These are phyloP conservation scores for Rossbeevera mucosa DNA, from an alignment of 768 basidiomycete genomes.

Conservation along the genomic window DNA sequence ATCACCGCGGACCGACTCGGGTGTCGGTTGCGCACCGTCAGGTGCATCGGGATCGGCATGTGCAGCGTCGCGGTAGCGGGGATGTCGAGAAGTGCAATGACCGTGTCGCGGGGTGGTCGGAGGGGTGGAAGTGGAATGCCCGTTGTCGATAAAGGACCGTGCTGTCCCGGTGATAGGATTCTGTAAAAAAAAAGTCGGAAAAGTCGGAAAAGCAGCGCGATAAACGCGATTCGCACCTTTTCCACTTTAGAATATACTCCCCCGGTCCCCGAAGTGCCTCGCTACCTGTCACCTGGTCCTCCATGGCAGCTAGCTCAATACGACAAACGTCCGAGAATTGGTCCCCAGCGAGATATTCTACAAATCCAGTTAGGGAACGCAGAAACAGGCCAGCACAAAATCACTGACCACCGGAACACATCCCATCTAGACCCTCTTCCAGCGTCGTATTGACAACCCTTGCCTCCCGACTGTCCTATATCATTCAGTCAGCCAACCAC, in stretches of 20 bases:
- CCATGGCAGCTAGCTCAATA: conserved; percentile 42
- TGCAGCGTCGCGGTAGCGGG: conserved; percentile 66
- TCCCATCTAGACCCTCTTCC: conserved; percentile 39
- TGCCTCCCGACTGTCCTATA: conserved; percentile 41
- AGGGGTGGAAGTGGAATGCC: conserved; percentile 58
- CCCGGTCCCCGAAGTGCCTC: conserved; percentile 48
- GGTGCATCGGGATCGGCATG: conserved; percentile 47
- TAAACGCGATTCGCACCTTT: conserved; percentile 40
- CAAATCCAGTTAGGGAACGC: conserved; percentile 2
- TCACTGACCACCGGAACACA: conserved; percentile 45
- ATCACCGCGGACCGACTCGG: conserved; percentile 63
- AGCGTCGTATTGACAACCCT: conserved; percentile 51
- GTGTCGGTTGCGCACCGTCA: conserved; percentile 64
- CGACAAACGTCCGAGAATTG: conserved; percentile 55
- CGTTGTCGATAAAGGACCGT: conserved; percentile 45
- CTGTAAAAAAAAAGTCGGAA: conserved; percentile 28
- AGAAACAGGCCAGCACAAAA: background rate
- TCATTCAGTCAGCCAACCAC: background rate
- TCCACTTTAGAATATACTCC: conserved; percentile 59
- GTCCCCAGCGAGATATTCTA: conserved; percentile 66
- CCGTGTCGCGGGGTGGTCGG: conserved; percentile 51
- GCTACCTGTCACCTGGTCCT: conserved; percentile 33
- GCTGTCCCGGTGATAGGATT: conserved; percentile 40
- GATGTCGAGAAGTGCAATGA: conserved; percentile 62
- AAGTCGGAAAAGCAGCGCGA: background rate